Evolutionary conservation across 169 alveolate genomes (phyloP), one percentile per base, ranked within the genome.

Genomic region (Plasmodium vinckei): DNA sequence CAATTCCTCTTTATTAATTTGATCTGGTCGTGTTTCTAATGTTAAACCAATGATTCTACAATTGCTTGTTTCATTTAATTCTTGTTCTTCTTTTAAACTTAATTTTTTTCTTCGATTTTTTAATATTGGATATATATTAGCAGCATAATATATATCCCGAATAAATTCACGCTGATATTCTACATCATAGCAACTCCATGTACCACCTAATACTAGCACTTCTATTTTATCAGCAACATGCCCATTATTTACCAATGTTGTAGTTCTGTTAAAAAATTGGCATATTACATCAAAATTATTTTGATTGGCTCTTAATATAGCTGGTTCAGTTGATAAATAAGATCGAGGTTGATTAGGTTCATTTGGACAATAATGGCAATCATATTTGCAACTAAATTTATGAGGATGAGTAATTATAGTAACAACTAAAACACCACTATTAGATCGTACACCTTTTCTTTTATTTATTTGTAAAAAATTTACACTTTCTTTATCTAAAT

Each of bases 311-410:
- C 99, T 92, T 67, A 96, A 93, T 44, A 97, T 98, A 1, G 99
- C 99, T 5, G 99, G 99, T 86, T 97, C 99, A 1, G 99, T 97
- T n/a, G 98, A 95, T 42, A 97, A 94, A 87, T 97, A 97, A 54
- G 98, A 94, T 23, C 98, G 93, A 13, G 99, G 99, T 84, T 97
- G 99, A 10, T 98, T 98, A 0, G 99, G 99, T 73, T 97, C 99
- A 84, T 97, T 95, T 3, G 99, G 99, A 59, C 99, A 96, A 93
- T 96, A 97, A 82, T 95, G 94, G 87, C 99, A 97, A 75, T 97
- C 98, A 57, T 96, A 92, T 42, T 98, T 95, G 77, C 99, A 97
- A 60, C 98, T 95, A 92, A 97, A 97, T 49, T 92, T 91, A 3
- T 98, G 99, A 0, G 99, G 99, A 0, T 98, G 96, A 5, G 99